Percentiles rank a stretch among this genome's conserved stretches.
phyloP scores from a whole-genome alignment of 495 filamentous ascomycete genomes.

The Xylaria palmicola region DNA sequence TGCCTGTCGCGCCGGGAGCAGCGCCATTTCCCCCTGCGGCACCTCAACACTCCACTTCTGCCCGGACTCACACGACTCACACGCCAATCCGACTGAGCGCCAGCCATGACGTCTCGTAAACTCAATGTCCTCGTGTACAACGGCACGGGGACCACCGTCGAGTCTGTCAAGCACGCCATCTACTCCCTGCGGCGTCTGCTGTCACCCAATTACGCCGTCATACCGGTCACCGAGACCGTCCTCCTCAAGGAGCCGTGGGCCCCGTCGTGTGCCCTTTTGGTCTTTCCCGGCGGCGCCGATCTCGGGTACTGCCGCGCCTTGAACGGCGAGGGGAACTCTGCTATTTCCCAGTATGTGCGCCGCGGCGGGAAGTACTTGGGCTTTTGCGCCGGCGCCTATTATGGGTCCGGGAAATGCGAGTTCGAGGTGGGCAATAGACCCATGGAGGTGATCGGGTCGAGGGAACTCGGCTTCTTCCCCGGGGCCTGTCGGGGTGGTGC shows the following conservation, averaged over 20 bases:
- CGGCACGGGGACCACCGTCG: slow-evolving; percentile 78
- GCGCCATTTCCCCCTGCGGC: background rate
- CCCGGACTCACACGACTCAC: slow-evolving; percentile 2
- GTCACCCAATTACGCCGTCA: slow-evolving; percentile 92
- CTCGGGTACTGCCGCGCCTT: slow-evolving; percentile 85
- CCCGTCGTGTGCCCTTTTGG: slow-evolving; percentile 79
- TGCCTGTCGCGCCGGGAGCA: background rate
- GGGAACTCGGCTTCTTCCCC: slow-evolving; percentile 87
- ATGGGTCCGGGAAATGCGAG: slow-evolving; percentile 76
- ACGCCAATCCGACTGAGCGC: slow-evolving; percentile 30
- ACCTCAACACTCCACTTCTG: background rate
- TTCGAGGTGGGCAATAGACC: slow-evolving; percentile 83
- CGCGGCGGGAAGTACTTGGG: slow-evolving; percentile 85
- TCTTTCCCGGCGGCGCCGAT: slow-evolving; percentile 94
- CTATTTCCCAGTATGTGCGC: slow-evolving; percentile 80
- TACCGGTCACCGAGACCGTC: slow-evolving; percentile 72
- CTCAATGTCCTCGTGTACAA: slow-evolving; percentile 89
- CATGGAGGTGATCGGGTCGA: slow-evolving; percentile 80
- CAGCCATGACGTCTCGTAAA: slow-evolving; percentile 55
- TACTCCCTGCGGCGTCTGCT: slow-evolving; percentile 85
- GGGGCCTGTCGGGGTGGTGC: slow-evolving; percentile 83
- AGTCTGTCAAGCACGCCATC: slow-evolving; percentile 86
- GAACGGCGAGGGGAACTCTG: slow-evolving; percentile 83
- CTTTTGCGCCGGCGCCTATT: slow-evolving; percentile 94
- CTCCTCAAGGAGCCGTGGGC: slow-evolving; percentile 92